Percentiles rank a stretch among this genome's conserved stretches.
Evolutionary conservation across 2,329 filamentous ascomycete genomes (phyloP).

Genomic region (Lasiodiplodia sp.): DNA sequence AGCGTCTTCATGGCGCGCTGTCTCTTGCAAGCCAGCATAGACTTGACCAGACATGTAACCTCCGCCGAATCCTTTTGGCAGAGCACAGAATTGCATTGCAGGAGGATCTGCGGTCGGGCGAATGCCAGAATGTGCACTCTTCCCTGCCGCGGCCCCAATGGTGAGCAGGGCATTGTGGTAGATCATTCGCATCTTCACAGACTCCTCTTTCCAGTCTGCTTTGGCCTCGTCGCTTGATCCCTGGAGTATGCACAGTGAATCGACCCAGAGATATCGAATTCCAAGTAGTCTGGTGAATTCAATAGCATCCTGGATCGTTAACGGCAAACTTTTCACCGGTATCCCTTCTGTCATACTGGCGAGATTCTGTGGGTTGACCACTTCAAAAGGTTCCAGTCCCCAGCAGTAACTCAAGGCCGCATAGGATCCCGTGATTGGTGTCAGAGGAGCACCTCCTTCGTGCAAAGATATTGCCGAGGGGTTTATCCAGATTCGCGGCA

Average conservation of each 20-base stretch:
- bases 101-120: background rate
- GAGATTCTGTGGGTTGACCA: too few relatives aligned
- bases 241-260: conserved; percentile 31
- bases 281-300: background rate
- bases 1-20: fast-evolving
- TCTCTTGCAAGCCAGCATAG: too few relatives aligned
- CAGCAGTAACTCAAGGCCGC: too few relatives aligned
- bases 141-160: background rate
- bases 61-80: background rate
- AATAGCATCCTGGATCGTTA: background rate
- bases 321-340: background rate
- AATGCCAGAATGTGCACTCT: background rate
- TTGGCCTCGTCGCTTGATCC: background rate
- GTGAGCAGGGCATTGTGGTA: background rate
- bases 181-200: background rate
- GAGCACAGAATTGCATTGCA: background rate
- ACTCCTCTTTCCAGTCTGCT: background rate
- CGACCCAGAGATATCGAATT: conserved; percentile 24
- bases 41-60: background rate
- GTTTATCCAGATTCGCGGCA: too few relatives aligned
- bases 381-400: too few relatives aligned
- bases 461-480: too few relatives aligned
- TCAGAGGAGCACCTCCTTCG: too few relatives aligned
- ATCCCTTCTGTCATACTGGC: too few relatives aligned
- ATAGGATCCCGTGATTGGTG: too few relatives aligned